phyloP scores from a whole-genome alignment of 2,329 filamentous ascomycete genomes.

The Penicillium verrucosum region DNA sequence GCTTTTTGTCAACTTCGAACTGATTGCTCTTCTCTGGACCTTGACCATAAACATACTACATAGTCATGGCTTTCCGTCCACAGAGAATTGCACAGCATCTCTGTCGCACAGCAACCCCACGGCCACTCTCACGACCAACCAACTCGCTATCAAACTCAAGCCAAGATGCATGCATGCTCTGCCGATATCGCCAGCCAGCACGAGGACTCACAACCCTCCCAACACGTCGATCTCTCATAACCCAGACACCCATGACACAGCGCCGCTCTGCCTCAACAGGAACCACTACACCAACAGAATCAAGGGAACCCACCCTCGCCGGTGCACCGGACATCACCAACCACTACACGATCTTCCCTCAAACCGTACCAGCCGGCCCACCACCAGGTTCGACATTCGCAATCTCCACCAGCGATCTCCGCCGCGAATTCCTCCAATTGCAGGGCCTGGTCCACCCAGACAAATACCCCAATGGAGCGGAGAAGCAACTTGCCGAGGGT shows the following conservation, averaged over 20 bases:
- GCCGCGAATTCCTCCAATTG: constrained; percentile 79
- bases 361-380: constrained; percentile 70
- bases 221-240: background rate
- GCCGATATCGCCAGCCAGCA: constrained; percentile 10
- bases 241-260: background rate
- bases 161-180: constrained; percentile 15
- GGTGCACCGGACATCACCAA: constrained; percentile 47
- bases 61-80: constrained; percentile 14
- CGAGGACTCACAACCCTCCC: background rate
- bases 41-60: background rate
- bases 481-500: constrained; percentile 66
- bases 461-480: constrained; percentile 47
- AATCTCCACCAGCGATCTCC: constrained; percentile 67
- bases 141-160: constrained; percentile 6
- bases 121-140: constrained; percentile 1
- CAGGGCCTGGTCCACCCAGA: constrained; percentile 57
- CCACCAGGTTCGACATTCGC: constrained; percentile 74
- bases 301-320: constrained; percentile 9
- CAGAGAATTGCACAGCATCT: constrained; percentile 13
- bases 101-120: background rate
- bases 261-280: constrained; percentile 22
- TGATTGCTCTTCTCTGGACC: background rate
- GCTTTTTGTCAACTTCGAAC: background rate
- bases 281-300: background rate
- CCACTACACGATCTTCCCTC: constrained; percentile 86